Conservation (phyloP, 345 rosid species). For the Gossypium turneri region DNA sequence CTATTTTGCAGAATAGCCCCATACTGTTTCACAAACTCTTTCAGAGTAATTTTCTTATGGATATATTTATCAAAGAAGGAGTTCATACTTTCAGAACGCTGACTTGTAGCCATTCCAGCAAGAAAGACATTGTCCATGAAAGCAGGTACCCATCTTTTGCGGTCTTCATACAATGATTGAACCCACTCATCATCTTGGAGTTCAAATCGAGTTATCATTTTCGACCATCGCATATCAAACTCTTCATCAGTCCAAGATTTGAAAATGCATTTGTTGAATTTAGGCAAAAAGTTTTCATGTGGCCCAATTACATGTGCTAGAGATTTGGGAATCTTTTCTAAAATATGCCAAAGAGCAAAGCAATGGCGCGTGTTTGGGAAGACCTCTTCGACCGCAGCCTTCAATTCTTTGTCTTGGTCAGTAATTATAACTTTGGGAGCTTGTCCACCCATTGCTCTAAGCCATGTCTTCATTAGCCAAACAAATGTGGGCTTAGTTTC, state of each 20-base stretch:
- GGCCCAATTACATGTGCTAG: constrained; percentile 37
- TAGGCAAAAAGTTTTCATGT: constrained; percentile 47
- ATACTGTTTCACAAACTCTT: constrained; percentile 58
- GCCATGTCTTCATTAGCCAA: constrained; percentile 46
- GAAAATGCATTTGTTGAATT: constrained; percentile 60
- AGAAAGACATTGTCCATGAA: constrained; percentile 43
- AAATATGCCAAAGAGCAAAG: constrained; percentile 42
- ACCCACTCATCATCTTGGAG: constrained; percentile 53
- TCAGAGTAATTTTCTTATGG: constrained; percentile 55
- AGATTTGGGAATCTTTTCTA: constrained; percentile 42
- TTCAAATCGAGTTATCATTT: constrained; percentile 54
- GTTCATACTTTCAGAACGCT: constrained; percentile 57
- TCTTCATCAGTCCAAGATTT: constrained; percentile 57
- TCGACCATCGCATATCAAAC: constrained; percentile 61
- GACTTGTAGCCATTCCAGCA: constrained; percentile 57
- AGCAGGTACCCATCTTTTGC: constrained; percentile 54
- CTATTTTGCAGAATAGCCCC: constrained; percentile 50
- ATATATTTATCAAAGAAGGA: constrained; percentile 56
- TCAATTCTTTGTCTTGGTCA: constrained; percentile 40
- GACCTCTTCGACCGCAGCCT: constrained; percentile 33
- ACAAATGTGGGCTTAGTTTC: constrained; percentile 35
- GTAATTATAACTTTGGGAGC: constrained; percentile 43
- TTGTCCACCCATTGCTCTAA: constrained; percentile 43
- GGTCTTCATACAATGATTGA: constrained; percentile 51
- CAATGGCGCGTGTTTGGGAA: constrained; percentile 40